Evolutionary conservation across 2,329 filamentous ascomycete genomes (phyloP), one percentile per base, ranked within the genome.

Genomic region (Coleophoma eucalyptorum): DNA sequence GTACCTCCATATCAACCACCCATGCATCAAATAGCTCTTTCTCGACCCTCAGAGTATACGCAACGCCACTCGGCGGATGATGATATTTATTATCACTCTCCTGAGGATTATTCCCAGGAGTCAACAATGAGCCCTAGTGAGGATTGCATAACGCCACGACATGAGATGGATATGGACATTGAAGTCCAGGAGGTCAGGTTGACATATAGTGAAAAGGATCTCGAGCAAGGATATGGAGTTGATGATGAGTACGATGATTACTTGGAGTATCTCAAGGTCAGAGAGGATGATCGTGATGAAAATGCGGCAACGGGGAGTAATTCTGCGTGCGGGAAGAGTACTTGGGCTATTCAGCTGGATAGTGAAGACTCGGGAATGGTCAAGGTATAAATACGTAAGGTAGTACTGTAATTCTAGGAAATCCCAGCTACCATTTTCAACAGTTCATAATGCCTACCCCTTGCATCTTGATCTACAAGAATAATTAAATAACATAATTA

Each of bases 231-330:
- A 44, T 44, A 44, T n/a, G 42, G 42, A 3, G 42, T 44, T 6
- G 21, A 44, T 32, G 42, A 44, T 15, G 42, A 44, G 16, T 44
- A 44, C 15, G 42, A 44, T 44, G 42, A 44, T 32, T 44, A 44
- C 31, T n/a, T 44, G 20, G 42, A 44, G 26, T 44, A 44, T 32
- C 31, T 44, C 19, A 32, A 32, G 6, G 42, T 44, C 12, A 38
- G 13, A 18, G 15, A 38, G 35, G 15, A n/a, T 38, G 35, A 38
- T n/a, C 35, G 16, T 15, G 16, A 38, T 15, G 35, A 18, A 38
- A 38, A 38, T 15, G 5, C 6, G 35, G 35, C 10, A 26, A 8
- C 26, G 26, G 26, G 26, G 26, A 26, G 26, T 26, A 26, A 26
- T 8, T 26, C 26, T 26, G 26, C 10, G 26, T 26, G 35, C 16